These are phyloP conservation scores for Colletotrichum melonis DNA, from an alignment of 2,329 filamentous ascomycete species.

Conservation along the genomic window DNA sequence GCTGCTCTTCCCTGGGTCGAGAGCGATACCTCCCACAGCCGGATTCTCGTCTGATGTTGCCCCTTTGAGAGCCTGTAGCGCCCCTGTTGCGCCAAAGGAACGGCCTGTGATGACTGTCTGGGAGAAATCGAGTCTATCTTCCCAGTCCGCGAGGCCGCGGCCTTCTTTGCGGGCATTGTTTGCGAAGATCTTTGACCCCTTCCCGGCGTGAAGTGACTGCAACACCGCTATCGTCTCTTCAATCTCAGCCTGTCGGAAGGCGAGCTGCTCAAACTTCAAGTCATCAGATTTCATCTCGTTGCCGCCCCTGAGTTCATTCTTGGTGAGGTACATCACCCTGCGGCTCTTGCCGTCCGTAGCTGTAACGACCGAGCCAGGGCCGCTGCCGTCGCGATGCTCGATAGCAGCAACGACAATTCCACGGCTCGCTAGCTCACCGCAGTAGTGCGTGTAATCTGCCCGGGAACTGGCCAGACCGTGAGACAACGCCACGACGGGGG, in stretches of 20 bases:
- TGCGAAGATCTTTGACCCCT: conserved; percentile 50
- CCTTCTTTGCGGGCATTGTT: conserved; percentile 61
- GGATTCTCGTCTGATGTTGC: conserved; percentile 57
- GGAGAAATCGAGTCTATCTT: conserved; percentile 62
- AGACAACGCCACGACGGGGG: conserved; percentile 62
- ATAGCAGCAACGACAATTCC: conserved; percentile 61
- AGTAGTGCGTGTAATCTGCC: conserved; percentile 63
- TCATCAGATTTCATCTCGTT: conserved; percentile 45
- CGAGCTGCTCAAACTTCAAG: conserved; percentile 59
- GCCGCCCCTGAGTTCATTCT: conserved; percentile 11
- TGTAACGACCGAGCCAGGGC: conserved; percentile 55
- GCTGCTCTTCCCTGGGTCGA: conserved; percentile 75
- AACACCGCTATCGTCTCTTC: conserved; percentile 56
- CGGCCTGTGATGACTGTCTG: conserved; percentile 70
- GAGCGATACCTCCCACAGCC: conserved; percentile 67
- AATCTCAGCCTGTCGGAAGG: conserved; percentile 63
- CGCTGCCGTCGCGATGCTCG: conserved; percentile 65
- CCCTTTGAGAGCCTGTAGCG: conserved; percentile 64
- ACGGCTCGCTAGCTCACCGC: conserved; percentile 61
- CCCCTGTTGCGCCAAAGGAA: conserved; percentile 74
- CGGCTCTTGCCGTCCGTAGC: background rate
- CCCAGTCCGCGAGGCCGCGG: conserved; percentile 59
- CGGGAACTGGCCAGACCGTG: conserved; percentile 63
- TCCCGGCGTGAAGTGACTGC: conserved; percentile 44
- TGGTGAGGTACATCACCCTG: conserved; percentile 19